These are phyloP conservation scores for Claviceps spartinae DNA, from an alignment of 2,329 filamentous ascomycete genomes.

Conservation along the genomic window DNA sequence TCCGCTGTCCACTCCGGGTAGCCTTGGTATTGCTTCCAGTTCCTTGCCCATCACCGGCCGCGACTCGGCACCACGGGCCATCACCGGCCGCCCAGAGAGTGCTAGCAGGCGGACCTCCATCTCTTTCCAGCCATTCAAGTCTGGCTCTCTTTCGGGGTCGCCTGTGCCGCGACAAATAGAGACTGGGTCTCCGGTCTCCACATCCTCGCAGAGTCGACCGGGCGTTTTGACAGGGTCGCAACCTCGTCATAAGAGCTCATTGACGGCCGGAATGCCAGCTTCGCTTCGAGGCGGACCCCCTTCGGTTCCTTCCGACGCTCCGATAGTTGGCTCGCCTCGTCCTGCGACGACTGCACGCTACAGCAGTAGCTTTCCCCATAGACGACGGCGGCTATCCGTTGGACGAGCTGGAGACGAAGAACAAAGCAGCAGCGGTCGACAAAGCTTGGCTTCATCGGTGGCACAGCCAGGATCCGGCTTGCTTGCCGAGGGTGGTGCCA, in stretches of 20 bases:
- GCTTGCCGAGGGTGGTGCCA: slow-evolving; percentile 54
- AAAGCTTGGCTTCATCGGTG: slow-evolving; percentile 56
- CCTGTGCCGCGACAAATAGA: slow-evolving; percentile 43
- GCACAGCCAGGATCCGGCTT: slow-evolving; percentile 66
- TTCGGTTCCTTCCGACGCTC: slow-evolving; percentile 47
- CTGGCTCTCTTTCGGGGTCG: slow-evolving; percentile 84
- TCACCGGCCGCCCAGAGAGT: slow-evolving; percentile 34
- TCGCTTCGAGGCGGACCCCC: slow-evolving; percentile 54
- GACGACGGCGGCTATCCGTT: slow-evolving; percentile 64
- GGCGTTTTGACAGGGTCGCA: slow-evolving; percentile 30
- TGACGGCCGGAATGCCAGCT: slow-evolving; percentile 63
- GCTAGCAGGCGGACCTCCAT: slow-evolving; percentile 63
- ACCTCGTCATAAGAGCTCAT: slow-evolving; percentile 54
- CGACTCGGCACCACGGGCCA: slow-evolving; percentile 16
- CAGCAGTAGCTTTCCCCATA: slow-evolving; percentile 87
- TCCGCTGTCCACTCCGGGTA: slow-evolving; percentile 33
- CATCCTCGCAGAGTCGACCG: slow-evolving; percentile 35
- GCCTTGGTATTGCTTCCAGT: slow-evolving; percentile 29
- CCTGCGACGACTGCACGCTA: slow-evolving; percentile 69
- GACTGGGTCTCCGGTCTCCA: slow-evolving; percentile 40
- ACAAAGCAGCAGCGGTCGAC: slow-evolving; percentile 66
- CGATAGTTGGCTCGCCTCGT: slow-evolving; percentile 60
- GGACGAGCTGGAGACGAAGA: slow-evolving; percentile 57
- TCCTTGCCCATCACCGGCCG: slow-evolving; percentile 38
- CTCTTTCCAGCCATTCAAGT: slow-evolving; percentile 93